phyloP scores from a whole-genome alignment of 2,329 filamentous ascomycete species.

The Stachybotrys echinatus region DNA sequence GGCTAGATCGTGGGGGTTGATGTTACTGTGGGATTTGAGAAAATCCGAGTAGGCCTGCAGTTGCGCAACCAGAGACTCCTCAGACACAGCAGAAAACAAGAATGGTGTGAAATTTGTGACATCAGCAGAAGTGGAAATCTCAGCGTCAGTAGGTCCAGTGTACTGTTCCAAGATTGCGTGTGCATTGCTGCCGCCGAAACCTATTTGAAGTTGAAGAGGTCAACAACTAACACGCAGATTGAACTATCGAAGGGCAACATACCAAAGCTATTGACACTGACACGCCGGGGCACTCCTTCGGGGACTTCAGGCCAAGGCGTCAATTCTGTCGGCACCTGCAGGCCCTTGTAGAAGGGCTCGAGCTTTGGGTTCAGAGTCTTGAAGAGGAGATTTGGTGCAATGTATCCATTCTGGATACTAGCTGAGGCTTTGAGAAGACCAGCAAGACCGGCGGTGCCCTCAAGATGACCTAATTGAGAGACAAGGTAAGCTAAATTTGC shows the following conservation, averaged over 20 bases:
- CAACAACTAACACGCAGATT: neutral
- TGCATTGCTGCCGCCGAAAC: constrained; percentile 37
- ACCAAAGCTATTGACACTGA: constrained; percentile 26
- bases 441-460: constrained; percentile 18
- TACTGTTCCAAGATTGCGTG: constrained; percentile 31
- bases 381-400: constrained; percentile 26
- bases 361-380: constrained; percentile 19
- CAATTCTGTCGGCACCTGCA: constrained; percentile 13
- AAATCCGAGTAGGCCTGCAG: neutral
- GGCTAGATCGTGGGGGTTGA: neutral
- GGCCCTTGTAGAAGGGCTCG: constrained; percentile 13
- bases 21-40: neutral
- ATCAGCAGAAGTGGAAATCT: neutral
- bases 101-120: constrained; percentile 5
- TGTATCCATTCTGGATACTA: constrained; percentile 10
- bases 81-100: constrained; percentile 4
- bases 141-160: neutral
- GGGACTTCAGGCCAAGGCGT: constrained; percentile 14
- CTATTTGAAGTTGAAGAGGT: neutral
- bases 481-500: neutral
- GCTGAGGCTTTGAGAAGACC: constrained; percentile 12
- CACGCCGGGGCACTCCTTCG: constrained; percentile 7
- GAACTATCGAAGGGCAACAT: no score
- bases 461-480: constrained; percentile 8
- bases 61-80: neutral